Evolutionary conservation across 768 basidiomycete species (phyloP), one percentile per base, ranked within the genome.

Genomic region (Phaffia tasmanica): DNA sequence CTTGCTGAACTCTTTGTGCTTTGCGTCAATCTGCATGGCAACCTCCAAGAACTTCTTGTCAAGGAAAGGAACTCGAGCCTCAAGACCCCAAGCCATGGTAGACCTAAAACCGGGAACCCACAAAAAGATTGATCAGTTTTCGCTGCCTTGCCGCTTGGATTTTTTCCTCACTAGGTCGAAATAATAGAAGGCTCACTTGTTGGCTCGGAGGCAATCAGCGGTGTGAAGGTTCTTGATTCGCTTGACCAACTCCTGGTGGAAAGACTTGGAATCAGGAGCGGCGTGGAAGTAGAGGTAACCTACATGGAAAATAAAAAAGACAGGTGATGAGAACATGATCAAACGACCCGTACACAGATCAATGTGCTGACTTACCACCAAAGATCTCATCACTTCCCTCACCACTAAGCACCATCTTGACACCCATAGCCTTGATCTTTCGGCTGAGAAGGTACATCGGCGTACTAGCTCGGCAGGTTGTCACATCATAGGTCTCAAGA

Each of bases 261-360:
- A 94, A 6, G 90, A 86, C 68, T 79, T 79, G 53, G 83, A 79
- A 71, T 92, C 85, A 11, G 95, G 95, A 0, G 95, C 95, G 48
- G 93, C 93, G 76, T 99, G 94, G 86, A 99, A 99, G 80, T 99
- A 99, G 56, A 99, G 84, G 79, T 99, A 99, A 2, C 94, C 93
- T 89, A 73, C 8, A 54, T 27, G 23, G 1, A 18, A 55, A 64
- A 25, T 57, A 29, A 67, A 32, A 48, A 27, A 47, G 32, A 32
- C n/a, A 32, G 62, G 15, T 4, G 30, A 23, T 16, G 50, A 29
- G 35, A 63, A 30, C 32, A n/a, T n/a, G 56, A 27, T 21, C 27
- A 21, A 21, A 23, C 3, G 21, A 7, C 48, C 11, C 42, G 4
- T 21, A 30, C 25, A 27, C 23, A 16, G 1, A 25, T 4, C 18